Evolutionary conservation across 2,329 filamentous ascomycete species (phyloP), one percentile per base, ranked within the genome.

Genomic region (Curvularia hawaiiensis): DNA sequence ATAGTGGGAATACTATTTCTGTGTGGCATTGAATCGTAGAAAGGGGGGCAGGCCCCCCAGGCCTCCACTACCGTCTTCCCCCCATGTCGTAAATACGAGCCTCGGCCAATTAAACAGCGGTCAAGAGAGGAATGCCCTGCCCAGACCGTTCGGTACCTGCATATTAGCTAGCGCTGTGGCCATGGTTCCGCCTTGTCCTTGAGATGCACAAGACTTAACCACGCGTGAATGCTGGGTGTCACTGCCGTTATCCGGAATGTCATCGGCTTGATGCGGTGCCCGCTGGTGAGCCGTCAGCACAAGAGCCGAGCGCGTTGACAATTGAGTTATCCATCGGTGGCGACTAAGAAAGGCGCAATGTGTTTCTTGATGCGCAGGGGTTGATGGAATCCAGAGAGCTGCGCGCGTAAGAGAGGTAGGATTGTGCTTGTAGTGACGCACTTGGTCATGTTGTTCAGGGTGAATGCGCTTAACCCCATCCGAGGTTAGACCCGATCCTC

Each of bases 131-230:
- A 47, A 31, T 22, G 33, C 54, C 54, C 35, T 44, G 59, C 56
- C 54, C 52, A 50, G 52, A 53, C 61, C 62, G 45, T 58, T 57
- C 47, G 59, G 66, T 69, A 66, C 66, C 66, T 69, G 65, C 66
- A 64, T 69, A 40, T 47, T 52, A 51, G 50, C 54, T 35, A 28
- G 50, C 52, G 58, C 60, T 55, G 58, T 43, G 61, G 43, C 56
- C 58, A 61, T 63, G 58, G 60, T 60, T 63, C 54, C 53, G 58
- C 51, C 50, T 62, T 52, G 60, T 53, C 51, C 44, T 62, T 49
- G 53, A 59, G 56, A 40, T 58, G 59, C 59, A 60, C 58, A 61
- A 59, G 44, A 61, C 59, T 63, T 48, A 60, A 62, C 59, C 61
- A 58, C 63, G 64, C 58, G 58, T 46, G 46, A 28, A 57, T 58